Base-by-base conservation (phyloP, 345 rosid genomes). In the Populus deltoides region DNA sequence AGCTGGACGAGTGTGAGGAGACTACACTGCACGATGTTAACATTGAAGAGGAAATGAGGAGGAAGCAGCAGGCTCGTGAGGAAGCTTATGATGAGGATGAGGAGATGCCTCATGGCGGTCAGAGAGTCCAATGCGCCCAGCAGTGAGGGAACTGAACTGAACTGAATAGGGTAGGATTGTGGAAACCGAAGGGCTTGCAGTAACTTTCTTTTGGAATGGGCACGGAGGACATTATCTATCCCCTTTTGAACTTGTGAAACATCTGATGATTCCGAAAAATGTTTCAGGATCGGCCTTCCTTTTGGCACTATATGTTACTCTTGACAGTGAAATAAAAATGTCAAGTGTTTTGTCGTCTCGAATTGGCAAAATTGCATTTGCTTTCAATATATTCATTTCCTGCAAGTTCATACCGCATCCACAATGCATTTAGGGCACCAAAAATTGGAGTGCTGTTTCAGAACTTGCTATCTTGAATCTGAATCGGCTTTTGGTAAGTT, bases 1-100 rank as follows among this genome's bases (percentile, higher is more conserved):
- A 93, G 75, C 82, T 92, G 47, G 98, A 91, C 2, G 93, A 92
- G 78, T 93, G 97, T 4, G 97, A 96, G 87, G 99, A 96, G 84
- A 90, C 97, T 0, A 93, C 97, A 0, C 69, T 93, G 69, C 92
- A 92, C 35, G 97, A 96, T 73, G 97, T 92, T 59, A 89, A 96
- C 88, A 89, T 93, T 1, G 97, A 90, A 74, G 97, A 96, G 86
- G 97, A 93, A 89, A 91, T 85, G 92, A 83, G 93, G 79, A 91
- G 96, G 83, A 93, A 89, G 84, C 92, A 87, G 73, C 87, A 85
- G 53, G 77, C 83, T 8, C 86, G 85, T 66, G 86, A 84, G 39
- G 90, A 89, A 73, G 89, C 89, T 1, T 86, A 86, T 0, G 88
- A 89, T 0, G 89, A 89, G 70, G 90, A 89, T 22, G 92, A 89